These are phyloP conservation scores for Malassezia globosa DNA, from an alignment of 1,284 basidiomycete genomes.

Conservation along the genomic window DNA sequence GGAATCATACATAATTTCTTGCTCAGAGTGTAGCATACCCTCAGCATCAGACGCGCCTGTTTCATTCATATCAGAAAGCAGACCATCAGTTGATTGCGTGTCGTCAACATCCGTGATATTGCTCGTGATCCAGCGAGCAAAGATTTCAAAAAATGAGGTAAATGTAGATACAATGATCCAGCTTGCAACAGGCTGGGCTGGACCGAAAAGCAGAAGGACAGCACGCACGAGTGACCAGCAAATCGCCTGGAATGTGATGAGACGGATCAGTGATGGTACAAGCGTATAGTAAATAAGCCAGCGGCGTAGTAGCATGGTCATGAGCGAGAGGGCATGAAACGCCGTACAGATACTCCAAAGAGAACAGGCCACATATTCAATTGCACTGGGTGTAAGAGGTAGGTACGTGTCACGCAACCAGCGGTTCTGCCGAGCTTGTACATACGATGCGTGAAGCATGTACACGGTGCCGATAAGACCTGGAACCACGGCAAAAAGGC, in stretches of 20 bases:
- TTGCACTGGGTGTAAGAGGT: slow-evolving; percentile 11
- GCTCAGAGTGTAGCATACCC: slow-evolving; percentile 8
- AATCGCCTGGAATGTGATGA: slow-evolving; percentile 70
- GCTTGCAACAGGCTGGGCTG: slow-evolving; percentile 58
- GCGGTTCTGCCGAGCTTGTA: slow-evolving; percentile 9
- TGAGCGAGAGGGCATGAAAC: slow-evolving; percentile 65
- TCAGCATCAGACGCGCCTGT: slow-evolving; percentile 10
- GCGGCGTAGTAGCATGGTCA: slow-evolving; percentile 65
- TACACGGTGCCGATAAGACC: slow-evolving; percentile 39
- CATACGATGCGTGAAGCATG: slow-evolving; percentile 27
- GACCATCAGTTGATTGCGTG: slow-evolving; percentile 14
- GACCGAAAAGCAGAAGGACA: slow-evolving; percentile 59
- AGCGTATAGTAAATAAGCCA: slow-evolving; percentile 73
- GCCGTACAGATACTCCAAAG: slow-evolving; percentile 57
- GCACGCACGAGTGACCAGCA: slow-evolving; percentile 74
- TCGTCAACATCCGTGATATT: slow-evolving; percentile 39
- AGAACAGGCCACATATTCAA: slow-evolving; percentile 22
- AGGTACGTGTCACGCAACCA: slow-evolving; percentile 21
- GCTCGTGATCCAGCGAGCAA: slow-evolving; percentile 44
- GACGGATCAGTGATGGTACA: slow-evolving; percentile 65
- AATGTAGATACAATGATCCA: slow-evolving; percentile 74
- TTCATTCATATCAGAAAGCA: slow-evolving; percentile 16
- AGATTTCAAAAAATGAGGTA: slow-evolving; percentile 50
- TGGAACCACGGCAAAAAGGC: slow-evolving; percentile 41
- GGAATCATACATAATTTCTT: slow-evolving; percentile 5